phyloP scores from a whole-genome alignment of 1,139 yeast species.

The Wickerhamomyces sp. region DNA sequence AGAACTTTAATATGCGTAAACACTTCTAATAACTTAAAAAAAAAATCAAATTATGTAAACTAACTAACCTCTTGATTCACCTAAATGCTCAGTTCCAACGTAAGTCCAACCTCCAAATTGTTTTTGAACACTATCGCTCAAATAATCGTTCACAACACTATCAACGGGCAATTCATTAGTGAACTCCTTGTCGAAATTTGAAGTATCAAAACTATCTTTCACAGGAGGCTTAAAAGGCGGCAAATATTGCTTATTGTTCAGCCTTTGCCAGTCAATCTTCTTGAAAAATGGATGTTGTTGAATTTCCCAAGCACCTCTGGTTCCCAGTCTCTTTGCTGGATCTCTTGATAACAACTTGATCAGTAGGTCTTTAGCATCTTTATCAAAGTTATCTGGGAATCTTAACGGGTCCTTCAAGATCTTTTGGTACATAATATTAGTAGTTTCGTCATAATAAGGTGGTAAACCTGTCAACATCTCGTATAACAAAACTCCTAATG shows the following conservation, averaged over 20 bases:
- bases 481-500: conserved; percentile 84
- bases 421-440: conserved; percentile 91
- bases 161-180: conserved; percentile 93
- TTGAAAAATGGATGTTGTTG: conserved; percentile 83
- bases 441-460: conserved; percentile 92
- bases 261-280: conserved; percentile 86
- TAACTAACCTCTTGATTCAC: conserved; percentile 8
- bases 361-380: conserved; percentile 82
- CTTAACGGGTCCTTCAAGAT: conserved; percentile 83
- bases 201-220: conserved; percentile 79
- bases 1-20: too few species aligned
- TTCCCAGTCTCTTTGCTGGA: conserved; percentile 73
- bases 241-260: conserved; percentile 80
- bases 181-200: conserved; percentile 90
- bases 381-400: conserved; percentile 86
- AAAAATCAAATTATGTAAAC: neutral
- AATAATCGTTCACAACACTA: conserved; percentile 88
- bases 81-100: conserved; percentile 53
- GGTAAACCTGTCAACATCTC: conserved; percentile 98
- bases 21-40: neutral
- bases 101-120: conserved; percentile 99
- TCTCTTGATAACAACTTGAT: conserved; percentile 78
- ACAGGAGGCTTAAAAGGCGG: conserved; percentile 97
- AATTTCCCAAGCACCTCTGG: conserved; percentile 80
- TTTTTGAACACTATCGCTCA: conserved; percentile 86